These are phyloP conservation scores for Leucocoprinus leucothites DNA, from an alignment of 768 basidiomycete species.

Conservation along the genomic window DNA sequence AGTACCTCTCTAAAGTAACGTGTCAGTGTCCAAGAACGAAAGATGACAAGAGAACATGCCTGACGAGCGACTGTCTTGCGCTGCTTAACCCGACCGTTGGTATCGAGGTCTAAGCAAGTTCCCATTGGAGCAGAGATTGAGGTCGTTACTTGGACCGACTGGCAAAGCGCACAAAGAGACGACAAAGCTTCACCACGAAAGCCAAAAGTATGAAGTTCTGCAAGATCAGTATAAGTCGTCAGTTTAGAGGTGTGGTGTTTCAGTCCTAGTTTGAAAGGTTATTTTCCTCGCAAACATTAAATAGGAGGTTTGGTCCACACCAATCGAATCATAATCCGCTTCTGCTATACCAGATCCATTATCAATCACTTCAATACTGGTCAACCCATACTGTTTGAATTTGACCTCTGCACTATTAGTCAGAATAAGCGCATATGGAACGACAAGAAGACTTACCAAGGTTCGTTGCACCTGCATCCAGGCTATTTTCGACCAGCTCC, in stretches of 20 bases:
- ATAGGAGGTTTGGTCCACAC: conserved; percentile 39
- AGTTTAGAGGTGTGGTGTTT: conserved; percentile 97
- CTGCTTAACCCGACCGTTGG: conserved; percentile 56
- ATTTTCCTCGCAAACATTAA: not conserved
- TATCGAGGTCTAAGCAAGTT: conserved; percentile 69
- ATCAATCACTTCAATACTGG: conserved; percentile 83
- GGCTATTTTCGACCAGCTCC: conserved; percentile 93
- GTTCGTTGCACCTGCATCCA: conserved; percentile 87
- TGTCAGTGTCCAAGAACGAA: not conserved
- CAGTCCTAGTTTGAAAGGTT: conserved; percentile 47
- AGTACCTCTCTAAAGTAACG: conserved; percentile 71
- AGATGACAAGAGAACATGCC: conserved; percentile 34
- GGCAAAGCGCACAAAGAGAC: conserved; percentile 83
- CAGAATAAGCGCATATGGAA: not conserved
- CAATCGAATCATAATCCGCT: conserved; percentile 74
- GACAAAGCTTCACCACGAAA: conserved; percentile 96
- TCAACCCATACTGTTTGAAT: conserved; percentile 85
- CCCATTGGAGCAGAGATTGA: conserved; percentile 81
- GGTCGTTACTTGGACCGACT: conserved; percentile 68
- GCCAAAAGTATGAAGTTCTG: conserved; percentile 77
- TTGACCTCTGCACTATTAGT: conserved; percentile 62
- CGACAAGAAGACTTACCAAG: conserved; percentile 54
- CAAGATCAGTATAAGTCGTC: conserved; percentile 67
- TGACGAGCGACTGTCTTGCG: conserved; percentile 70
- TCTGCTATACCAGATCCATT: conserved; percentile 86